Base-by-base conservation (phyloP, 2,329 filamentous ascomycete genomes). In the Bretziella fagacearum region DNA sequence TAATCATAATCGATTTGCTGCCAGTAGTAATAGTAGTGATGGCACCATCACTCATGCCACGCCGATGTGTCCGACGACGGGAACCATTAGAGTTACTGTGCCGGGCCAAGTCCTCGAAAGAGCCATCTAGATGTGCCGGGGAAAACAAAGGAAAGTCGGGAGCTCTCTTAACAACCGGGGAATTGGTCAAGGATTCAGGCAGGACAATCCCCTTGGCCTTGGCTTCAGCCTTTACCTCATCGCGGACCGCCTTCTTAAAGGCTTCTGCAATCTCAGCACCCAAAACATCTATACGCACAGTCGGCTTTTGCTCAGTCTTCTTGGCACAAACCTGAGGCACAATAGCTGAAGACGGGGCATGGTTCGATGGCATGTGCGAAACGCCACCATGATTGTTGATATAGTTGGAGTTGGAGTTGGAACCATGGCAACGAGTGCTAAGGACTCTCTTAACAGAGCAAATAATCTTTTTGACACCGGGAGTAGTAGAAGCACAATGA, bases 1-100 rank as follows among this genome's bases (percentile, higher is more conserved):
- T 77, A 56, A 94, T 93, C 47, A 94, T 71, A 53, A 94, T 93
- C 0, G 85, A 93, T 57, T 87, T 81, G 66, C 84, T 93, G n/a
- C 84, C 83, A 8, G 70, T 69, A 0, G 85, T 91, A 36, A 89
- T 73, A 8, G 70, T 70, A 0, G 85, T 91, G 37, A 89, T 73
- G 4, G 62, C 72, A 54, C 66, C 65, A 51, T 76, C 71, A 52
- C 71, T 75, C 10, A 59, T 54, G 1, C 70, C 68, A 37, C 70
- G 62, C 46, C 41, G 42, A 2, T 53, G 49, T 13, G 58, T 17
- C 4, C 20, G 13, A 18, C 52, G 36, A 20, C 25, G 43, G 23
- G n/a, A n/a, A n/a, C 18, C 15, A 27, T 17, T 36, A 17, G 18
- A 11, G 6, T 15, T 20, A 17, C n/a, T 30, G 10, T 17, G 25